Percentiles rank a stretch among this genome's conserved stretches.
Conservation (phyloP, 176 grass and related monocot species). For the Secale cereale region DNA sequence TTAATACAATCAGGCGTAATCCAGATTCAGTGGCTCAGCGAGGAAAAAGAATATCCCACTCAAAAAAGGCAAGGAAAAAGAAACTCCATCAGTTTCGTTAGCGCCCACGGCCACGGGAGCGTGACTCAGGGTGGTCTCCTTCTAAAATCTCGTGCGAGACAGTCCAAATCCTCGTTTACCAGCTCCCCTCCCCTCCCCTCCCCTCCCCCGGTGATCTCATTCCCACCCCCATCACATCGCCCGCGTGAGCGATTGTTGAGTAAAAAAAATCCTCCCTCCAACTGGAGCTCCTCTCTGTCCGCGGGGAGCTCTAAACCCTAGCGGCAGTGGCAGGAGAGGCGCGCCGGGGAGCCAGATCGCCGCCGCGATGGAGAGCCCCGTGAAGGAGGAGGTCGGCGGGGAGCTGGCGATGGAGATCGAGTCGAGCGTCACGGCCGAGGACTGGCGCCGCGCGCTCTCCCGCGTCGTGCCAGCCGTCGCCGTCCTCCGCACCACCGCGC, state of each 20-base stretch:
- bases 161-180: conserved; percentile 13
- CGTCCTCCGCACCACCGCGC: conserved; percentile 90
- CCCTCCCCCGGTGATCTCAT: conserved; percentile 25
- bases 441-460: conserved; percentile 78
- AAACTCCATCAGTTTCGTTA: conserved; percentile 5
- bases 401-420: conserved; percentile 81
- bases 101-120: neutral
- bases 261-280: neutral
- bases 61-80: neutral
- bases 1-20: conserved; percentile 3
- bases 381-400: conserved; percentile 44
- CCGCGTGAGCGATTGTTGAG: conserved; percentile 18
- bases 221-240: neutral
- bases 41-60: neutral
- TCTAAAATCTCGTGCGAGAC: conserved; percentile 22
- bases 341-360: conserved; percentile 17
- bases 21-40: neutral
- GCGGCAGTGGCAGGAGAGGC: neutral
- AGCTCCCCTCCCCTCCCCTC: conserved; percentile 15
- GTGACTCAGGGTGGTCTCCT: neutral
- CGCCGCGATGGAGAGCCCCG: conserved; percentile 43
- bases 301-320: conserved; percentile 33
- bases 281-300: neutral
- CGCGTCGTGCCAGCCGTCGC: conserved; percentile 91
- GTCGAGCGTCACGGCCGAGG: conserved; percentile 75